Evolutionary conservation across 495 filamentous ascomycete species (phyloP).

Genomic region (Podospora fimiseda): DNA sequence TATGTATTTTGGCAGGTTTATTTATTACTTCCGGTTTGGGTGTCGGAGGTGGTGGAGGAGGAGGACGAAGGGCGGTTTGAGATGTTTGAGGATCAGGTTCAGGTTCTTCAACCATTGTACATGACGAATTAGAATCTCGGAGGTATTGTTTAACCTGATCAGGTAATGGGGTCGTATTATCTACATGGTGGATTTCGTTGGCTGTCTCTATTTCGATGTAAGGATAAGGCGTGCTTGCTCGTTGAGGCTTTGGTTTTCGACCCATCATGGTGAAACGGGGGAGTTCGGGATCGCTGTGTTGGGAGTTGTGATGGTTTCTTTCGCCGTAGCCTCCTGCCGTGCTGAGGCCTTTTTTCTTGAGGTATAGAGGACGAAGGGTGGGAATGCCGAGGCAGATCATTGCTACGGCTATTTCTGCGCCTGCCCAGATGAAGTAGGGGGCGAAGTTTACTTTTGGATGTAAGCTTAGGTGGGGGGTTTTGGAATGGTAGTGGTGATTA

Average conservation of each 20-base stretch:
- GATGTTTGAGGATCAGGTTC: conserved; percentile 1
- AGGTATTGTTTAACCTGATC: conserved; percentile 8
- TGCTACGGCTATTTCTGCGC: conserved; percentile 35
- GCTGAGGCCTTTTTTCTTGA: conserved; percentile 18
- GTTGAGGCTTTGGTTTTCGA: conserved; percentile 8
- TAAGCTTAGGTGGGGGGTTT: background rate
- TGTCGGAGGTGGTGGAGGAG: background rate
- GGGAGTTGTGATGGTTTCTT: conserved; percentile 11
- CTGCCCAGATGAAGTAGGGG: conserved; percentile 35
- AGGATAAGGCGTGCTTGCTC: conserved; percentile 1
- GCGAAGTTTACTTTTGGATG: conserved; percentile 30
- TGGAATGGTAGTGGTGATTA: background rate
- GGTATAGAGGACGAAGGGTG: conserved; percentile 33
- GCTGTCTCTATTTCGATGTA: background rate
- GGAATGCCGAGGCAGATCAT: conserved; percentile 37
- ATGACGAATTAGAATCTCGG: conserved; percentile 22
- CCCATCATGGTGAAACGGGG: conserved; percentile 28
- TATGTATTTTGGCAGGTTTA: conserved; percentile 10
- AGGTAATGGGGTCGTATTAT: background rate
- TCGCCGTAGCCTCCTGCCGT: conserved; percentile 18
- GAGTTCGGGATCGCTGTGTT: conserved; percentile 18
- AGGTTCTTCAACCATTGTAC: conserved; percentile 18
- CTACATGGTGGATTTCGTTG: background rate
- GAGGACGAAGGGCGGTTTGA: background rate
- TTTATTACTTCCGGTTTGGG: conserved; percentile 8